Evolutionary conservation across 257 asterid genomes (phyloP).

Genomic region (Solanum sitiens): DNA sequence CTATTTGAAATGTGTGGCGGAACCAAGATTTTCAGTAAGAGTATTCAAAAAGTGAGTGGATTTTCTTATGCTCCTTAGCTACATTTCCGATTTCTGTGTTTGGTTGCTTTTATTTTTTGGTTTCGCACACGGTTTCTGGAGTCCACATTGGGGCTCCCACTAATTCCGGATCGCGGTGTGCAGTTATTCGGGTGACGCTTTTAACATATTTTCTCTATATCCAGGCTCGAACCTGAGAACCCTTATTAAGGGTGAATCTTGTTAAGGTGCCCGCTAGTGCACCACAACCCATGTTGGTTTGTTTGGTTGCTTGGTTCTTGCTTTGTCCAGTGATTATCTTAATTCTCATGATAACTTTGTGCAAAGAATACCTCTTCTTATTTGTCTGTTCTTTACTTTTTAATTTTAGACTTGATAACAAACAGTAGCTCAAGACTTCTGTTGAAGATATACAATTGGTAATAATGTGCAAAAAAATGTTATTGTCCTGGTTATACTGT

Average conservation of each 20-base stretch:
- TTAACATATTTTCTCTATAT: too few relatives aligned
- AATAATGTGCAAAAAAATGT: neutral
- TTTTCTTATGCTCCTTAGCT: neutral
- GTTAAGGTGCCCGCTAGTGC: too few relatives aligned
- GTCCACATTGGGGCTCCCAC: accelerated
- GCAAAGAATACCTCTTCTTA: neutral
- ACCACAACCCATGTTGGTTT: too few relatives aligned
- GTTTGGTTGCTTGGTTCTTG: neutral
- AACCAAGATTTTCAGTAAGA: neutral
- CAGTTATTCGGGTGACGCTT: too few relatives aligned
- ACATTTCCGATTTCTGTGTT: neutral
- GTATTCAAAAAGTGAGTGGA: neutral
- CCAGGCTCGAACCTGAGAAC: too few relatives aligned
- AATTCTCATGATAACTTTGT: neutral
- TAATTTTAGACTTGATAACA: neutral
- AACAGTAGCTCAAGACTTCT: neutral
- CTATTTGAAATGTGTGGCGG: neutral
- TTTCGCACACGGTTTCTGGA: too few relatives aligned
- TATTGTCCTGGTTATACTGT: neutral
- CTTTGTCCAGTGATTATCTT: neutral
- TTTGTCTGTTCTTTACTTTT: neutral
- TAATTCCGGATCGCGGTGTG: too few relatives aligned
- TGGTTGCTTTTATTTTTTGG: too few relatives aligned
- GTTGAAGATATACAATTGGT: neutral
- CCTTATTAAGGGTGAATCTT: too few relatives aligned